phyloP scores from a whole-genome alignment of 1,139 yeast species.

The Yamadazyma songkhlaensis region DNA sequence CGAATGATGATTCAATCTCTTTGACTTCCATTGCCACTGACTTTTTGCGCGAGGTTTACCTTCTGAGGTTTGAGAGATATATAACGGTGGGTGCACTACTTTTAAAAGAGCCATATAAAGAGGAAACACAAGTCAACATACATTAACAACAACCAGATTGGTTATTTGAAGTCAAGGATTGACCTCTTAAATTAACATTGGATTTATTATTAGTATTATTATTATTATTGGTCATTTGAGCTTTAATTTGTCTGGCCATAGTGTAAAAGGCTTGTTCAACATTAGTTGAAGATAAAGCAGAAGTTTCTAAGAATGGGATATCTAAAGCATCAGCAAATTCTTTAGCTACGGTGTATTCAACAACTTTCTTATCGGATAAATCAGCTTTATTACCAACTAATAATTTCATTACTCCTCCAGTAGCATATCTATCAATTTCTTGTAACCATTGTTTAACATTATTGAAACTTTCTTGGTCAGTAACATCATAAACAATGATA shows the following conservation, averaged over 20 bases:
- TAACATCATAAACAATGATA: slow-evolving; percentile 95
- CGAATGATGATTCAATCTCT: slow-evolving; percentile 49
- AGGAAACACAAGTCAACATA: neutral
- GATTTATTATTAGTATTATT: slow-evolving; percentile 53
- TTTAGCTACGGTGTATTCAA: slow-evolving; percentile 93
- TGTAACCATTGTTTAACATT: slow-evolving; percentile 98
- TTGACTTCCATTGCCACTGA: neutral
- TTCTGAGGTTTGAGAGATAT: too few species aligned
- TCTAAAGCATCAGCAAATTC: slow-evolving; percentile 97
- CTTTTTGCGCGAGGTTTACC: too few species aligned
- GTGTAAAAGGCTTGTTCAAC: slow-evolving; percentile 98
- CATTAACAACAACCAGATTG: slow-evolving; percentile 74
- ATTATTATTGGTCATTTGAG: slow-evolving; percentile 79
- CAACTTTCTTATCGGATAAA: slow-evolving; percentile 89
- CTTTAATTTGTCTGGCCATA: slow-evolving; percentile 98
- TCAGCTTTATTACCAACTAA: slow-evolving; percentile 97
- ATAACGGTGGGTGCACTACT: too few species aligned
- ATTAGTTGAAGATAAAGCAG: slow-evolving; percentile 92
- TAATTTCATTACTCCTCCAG: slow-evolving; percentile 94
- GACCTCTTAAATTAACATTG: slow-evolving; percentile 85
- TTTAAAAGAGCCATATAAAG: too few species aligned
- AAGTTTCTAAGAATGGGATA: slow-evolving; percentile 94
- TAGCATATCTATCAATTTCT: slow-evolving; percentile 97
- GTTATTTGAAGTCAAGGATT: slow-evolving; percentile 69
- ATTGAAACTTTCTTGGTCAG: slow-evolving; percentile 96